Evolutionary conservation across 441 rosid genomes (phyloP), one percentile per base, ranked within the genome.

Genomic region (Rhodomyrtus psidioides): DNA sequence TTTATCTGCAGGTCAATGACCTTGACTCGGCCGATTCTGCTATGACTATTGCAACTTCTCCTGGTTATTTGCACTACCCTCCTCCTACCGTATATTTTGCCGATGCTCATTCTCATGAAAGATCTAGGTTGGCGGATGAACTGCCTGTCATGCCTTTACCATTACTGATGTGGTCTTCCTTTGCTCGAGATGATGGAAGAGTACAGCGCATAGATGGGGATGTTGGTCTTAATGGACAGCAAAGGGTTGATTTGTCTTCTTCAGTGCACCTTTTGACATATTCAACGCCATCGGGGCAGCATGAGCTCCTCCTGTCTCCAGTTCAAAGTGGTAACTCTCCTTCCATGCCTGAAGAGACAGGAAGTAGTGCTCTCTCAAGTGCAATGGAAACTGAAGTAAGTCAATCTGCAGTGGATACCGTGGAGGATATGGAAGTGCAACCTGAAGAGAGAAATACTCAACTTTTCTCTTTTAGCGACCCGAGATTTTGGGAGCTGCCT

Each of bases 1-100:
- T 34, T 70, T 83, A 91, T 89, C 89, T 93, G 94, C 97, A 97
- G 99, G 98, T 97, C 91, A 97, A 93, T 94, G 98, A 97, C 88
- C 95, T 95, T 85, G 96, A 95, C 93, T 92, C 96, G 55, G 88
- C 95, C 89, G 98, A 95, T 92, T 91, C 96, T 58, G 91, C 92
- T 34, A 94, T 97, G 96, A 90, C 98, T 85, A 89, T 84, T 62
- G 98, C 97, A 86, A 95, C 99, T 83, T 94, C 98, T 60, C 94
- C 85, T 55, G 98, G 96, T 83, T 92, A 94, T 90, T 89, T 94
- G 90, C 94, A 90, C 87, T 96, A 95, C 91, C 95, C 98, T 58
- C 96, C 98, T 70, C 96, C 99, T 86, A 89, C 92, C 79, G 90
- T 95, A 56, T 90, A 92, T 86, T 88, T 97, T 85, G 88, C 95